These are phyloP conservation scores for Spinacia oleracea DNA, from an alignment of 179 eudicot genomes.

Conservation along the genomic window DNA sequence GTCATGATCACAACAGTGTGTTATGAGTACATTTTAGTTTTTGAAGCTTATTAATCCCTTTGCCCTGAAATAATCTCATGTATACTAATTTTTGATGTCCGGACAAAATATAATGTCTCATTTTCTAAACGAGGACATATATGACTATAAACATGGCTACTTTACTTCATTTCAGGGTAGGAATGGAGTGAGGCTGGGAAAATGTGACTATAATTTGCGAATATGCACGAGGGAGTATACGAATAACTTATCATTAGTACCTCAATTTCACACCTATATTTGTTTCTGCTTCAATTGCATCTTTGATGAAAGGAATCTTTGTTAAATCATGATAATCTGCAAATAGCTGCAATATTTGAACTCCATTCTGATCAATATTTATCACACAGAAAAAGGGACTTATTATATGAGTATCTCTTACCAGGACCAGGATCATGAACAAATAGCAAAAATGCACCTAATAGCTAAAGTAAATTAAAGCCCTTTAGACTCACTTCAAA, in stretches of 20 bases:
- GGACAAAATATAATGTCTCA: too few species aligned
- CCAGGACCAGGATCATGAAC: background rate
- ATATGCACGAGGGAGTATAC: too few species aligned
- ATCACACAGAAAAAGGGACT: background rate
- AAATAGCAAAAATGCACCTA: background rate
- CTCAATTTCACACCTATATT: constrained; percentile 41
- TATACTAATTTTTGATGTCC: too few species aligned
- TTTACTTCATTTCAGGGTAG: too few species aligned
- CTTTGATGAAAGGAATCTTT: constrained; percentile 50
- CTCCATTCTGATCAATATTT: background rate
- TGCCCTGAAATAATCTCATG: too few species aligned
- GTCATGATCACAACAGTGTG: background rate
- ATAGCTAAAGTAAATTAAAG: background rate
- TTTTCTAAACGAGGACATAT: too few species aligned
- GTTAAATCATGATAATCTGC: constrained; percentile 51
- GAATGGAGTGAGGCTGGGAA: too few species aligned
- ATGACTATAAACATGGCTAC: too few species aligned
- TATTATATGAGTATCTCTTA: background rate
- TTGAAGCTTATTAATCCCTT: background rate
- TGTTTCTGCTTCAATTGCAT: constrained; percentile 37
- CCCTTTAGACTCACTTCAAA: constrained; percentile 42
- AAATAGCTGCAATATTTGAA: constrained; percentile 39
- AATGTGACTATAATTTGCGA: too few species aligned
- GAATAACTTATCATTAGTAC: constrained; percentile 23
- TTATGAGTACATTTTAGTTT: background rate